Evolutionary conservation across 345 rosid species (phyloP).

Genomic region (Syzygium grande): DNA sequence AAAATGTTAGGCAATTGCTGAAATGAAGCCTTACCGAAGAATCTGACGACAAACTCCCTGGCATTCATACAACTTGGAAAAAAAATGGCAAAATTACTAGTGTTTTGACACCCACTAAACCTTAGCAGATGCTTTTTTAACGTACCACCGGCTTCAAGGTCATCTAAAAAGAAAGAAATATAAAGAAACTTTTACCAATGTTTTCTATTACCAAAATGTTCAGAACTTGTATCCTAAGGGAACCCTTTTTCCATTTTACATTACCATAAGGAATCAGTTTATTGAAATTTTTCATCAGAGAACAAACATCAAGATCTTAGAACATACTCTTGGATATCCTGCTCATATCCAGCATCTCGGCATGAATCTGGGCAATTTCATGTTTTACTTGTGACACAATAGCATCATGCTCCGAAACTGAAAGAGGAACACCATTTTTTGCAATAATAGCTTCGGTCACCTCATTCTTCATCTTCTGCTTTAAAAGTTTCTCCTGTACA

Average conservation of each 20-base stretch:
- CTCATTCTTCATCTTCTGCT: conserved; percentile 45
- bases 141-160: neutral
- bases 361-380: conserved; percentile 38
- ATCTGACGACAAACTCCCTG: neutral
- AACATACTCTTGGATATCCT: conserved; percentile 35
- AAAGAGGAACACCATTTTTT: conserved; percentile 34
- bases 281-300: neutral
- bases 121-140: neutral
- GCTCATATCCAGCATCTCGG: conserved; percentile 38
- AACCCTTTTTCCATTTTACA: neutral
- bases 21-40: neutral
- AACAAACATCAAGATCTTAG: neutral
- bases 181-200: neutral
- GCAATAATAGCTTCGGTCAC: conserved; percentile 42
- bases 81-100: neutral
- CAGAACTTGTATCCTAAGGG: neutral
- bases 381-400: conserved; percentile 36
- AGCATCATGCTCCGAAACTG: conserved; percentile 37
- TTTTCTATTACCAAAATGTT: neutral
- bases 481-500: conserved; percentile 51
- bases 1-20: neutral
- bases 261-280: neutral
- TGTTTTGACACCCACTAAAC: neutral
- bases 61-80: neutral
- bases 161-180: neutral